Evolutionary conservation across 495 filamentous ascomycete species (phyloP).

Genomic region (Pseudomonodictys pantanalensis): DNA sequence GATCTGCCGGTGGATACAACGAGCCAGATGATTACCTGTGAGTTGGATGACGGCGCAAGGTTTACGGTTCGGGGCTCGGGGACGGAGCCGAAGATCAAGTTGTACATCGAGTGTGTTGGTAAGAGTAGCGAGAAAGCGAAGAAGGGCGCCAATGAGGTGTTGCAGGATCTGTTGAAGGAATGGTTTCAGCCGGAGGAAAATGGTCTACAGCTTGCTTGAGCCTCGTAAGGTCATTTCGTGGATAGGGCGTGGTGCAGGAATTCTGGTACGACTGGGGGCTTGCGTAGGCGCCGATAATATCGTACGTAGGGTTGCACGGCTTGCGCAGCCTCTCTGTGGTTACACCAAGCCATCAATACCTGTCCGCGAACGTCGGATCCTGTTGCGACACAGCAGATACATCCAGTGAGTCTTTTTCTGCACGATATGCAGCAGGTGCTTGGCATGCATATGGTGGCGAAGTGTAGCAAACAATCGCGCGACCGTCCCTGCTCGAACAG

Average conservation of each 20-base stretch:
- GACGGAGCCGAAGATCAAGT: constrained; percentile 60
- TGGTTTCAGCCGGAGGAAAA: constrained; percentile 51
- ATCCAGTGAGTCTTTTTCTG: neutral
- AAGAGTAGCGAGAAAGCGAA: constrained; percentile 45
- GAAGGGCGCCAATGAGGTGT: constrained; percentile 52
- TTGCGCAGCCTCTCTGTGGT: neutral
- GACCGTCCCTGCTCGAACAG: too few species aligned
- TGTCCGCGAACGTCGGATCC: neutral
- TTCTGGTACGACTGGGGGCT: neutral
- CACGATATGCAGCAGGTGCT: constrained; percentile 1
- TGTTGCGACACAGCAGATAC: neutral
- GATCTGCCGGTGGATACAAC: constrained; percentile 56
- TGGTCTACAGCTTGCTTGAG: constrained; percentile 30
- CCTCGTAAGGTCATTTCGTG: neutral
- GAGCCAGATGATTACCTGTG: constrained; percentile 71
- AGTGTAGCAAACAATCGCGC: neutral
- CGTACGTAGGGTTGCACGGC: neutral
- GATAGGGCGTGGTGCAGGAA: neutral
- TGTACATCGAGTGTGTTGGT: constrained; percentile 42
- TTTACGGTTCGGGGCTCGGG: constrained; percentile 69
- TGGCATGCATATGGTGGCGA: neutral
- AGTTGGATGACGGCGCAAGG: constrained; percentile 58
- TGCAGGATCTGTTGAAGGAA: constrained; percentile 52
- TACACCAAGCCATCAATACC: neutral
- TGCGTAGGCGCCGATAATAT: neutral